Conservation (phyloP, 129 eudicot genomes). For the Deinandra increscens region DNA sequence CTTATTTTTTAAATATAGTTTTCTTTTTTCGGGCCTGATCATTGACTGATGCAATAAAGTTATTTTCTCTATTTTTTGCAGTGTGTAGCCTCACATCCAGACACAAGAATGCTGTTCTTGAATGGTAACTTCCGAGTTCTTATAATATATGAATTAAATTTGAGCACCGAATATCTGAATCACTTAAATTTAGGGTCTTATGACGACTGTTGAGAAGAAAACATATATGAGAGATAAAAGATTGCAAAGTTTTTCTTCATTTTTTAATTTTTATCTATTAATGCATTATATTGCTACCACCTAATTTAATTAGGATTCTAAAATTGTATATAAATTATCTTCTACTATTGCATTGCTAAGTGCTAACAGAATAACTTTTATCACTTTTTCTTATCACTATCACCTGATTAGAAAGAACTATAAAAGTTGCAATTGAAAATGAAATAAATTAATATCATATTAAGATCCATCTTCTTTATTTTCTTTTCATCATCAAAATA, state of each 20-base stretch:
- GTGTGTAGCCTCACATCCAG: conserved; percentile 97
- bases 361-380: neutral
- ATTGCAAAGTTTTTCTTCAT: neutral
- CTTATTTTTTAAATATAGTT: neutral
- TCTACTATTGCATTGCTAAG: conserved; percentile 9
- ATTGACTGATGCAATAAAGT: neutral
- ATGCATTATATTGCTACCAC: neutral
- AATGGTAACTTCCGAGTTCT: conserved; percentile 52
- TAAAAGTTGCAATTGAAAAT: neutral
- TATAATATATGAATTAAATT: neutral
- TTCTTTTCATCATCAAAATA: conserved; percentile 3
- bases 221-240: neutral
- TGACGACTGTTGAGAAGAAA: conserved; percentile 1
- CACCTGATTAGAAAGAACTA: neutral
- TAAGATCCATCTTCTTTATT: neutral
- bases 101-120: conserved; percentile 82
- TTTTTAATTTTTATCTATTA: neutral
- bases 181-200: neutral
- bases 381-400: neutral
- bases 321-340: neutral
- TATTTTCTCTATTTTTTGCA: conserved; percentile 42
- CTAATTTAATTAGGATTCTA: neutral
- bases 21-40: neutral
- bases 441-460: neutral
- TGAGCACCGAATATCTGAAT: neutral